Evolutionary conservation across 371 early-diverging fungal genomes (phyloP).

Genomic region (Mortierella sp.): DNA sequence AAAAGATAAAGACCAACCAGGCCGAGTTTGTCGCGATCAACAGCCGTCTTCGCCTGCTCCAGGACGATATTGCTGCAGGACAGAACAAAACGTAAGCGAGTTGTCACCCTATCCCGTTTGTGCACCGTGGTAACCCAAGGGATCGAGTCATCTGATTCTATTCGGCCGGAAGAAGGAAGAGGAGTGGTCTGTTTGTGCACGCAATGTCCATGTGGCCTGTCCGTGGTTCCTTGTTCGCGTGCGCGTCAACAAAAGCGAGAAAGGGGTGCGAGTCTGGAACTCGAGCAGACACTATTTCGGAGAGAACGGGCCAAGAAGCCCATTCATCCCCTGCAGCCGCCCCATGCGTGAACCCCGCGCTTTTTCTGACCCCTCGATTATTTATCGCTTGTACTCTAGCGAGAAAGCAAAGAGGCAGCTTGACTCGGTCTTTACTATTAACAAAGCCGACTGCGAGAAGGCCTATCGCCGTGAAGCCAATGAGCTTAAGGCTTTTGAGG

Average conservation of each 20-base stretch:
- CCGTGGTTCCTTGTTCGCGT: too few species aligned
- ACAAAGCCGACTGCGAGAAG: conserved; percentile 30
- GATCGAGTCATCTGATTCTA: not conserved
- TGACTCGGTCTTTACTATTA: conserved; percentile 39
- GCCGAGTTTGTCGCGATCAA: conserved; percentile 41
- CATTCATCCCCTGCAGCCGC: too few species aligned
- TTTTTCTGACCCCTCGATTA: not conserved
- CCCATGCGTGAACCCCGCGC: too few species aligned
- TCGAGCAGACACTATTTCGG: too few species aligned
- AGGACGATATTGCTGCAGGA: conserved; percentile 14
- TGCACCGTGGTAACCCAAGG: not conserved
- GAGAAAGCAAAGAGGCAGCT: conserved; percentile 39
- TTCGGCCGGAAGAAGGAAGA: too few species aligned
- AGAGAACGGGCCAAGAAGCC: too few species aligned
- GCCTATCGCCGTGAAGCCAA: conserved; percentile 24
- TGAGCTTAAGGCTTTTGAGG: conserved; percentile 31
- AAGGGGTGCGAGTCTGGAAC: too few species aligned
- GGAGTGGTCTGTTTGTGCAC: too few species aligned
- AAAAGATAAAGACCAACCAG: conserved; percentile 46
- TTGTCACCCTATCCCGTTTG: not conserved
- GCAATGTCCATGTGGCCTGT: too few species aligned
- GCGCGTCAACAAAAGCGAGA: too few species aligned
- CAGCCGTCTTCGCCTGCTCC: conserved; percentile 33
- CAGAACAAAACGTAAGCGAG: conserved; percentile 29
- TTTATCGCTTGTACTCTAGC: conserved; percentile 4